These are phyloP conservation scores for Hibiscus tridactylites DNA, from an alignment of 345 rosid genomes.

Conservation along the genomic window DNA sequence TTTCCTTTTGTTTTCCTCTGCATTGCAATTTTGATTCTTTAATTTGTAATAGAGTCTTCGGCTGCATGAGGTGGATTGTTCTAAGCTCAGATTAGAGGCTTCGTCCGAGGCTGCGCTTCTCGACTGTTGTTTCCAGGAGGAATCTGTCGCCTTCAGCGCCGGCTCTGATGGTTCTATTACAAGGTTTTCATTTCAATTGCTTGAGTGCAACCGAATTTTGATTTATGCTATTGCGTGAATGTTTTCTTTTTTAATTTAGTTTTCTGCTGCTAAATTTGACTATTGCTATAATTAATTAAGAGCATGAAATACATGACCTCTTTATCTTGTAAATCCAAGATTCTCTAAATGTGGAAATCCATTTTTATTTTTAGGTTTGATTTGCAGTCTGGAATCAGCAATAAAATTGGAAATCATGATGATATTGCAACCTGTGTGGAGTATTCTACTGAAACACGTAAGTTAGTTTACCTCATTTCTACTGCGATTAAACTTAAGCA, in stretches of 20 bases:
- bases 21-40: neutral
- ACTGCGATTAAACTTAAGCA: neutral
- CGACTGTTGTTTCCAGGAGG: slow-evolving; percentile 67
- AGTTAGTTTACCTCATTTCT: slow-evolving; percentile 18
- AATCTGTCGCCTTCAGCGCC: slow-evolving; percentile 43
- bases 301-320: neutral
- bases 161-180: slow-evolving; percentile 66
- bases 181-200: slow-evolving; percentile 36
- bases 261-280: neutral
- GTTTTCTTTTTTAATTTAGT: neutral
- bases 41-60: slow-evolving; percentile 42
- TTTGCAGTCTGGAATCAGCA: slow-evolving; percentile 41
- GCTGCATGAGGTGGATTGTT: slow-evolving; percentile 64
- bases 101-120: slow-evolving; percentile 55
- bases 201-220: neutral
- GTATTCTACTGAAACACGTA: slow-evolving; percentile 55
- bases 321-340: neutral
- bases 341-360: neutral
- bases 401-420: slow-evolving; percentile 53
- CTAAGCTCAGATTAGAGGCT: slow-evolving; percentile 40
- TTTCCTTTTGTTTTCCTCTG: neutral
- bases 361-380: slow-evolving; percentile 42
- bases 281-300: neutral
- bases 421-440: slow-evolving; percentile 61
- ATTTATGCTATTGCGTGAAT: neutral